Percentiles rank a stretch among this genome's conserved stretches.
These are phyloP conservation scores for Phyllosticta citribraziliensis DNA, from an alignment of 2,329 filamentous ascomycete genomes.

Conservation along the genomic window DNA sequence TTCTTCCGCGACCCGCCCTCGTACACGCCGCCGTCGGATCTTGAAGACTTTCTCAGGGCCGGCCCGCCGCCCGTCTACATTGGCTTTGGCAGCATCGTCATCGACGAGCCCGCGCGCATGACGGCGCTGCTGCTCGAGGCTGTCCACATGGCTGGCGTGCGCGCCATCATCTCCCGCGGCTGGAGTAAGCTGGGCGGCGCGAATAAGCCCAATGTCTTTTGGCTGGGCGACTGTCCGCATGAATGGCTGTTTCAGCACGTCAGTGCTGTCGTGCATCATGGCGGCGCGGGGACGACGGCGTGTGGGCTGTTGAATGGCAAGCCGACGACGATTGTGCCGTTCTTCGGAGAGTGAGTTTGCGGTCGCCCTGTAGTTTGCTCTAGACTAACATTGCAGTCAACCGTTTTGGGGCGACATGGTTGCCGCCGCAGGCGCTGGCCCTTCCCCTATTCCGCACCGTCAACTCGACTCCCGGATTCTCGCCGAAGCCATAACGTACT, in stretches of 20 bases:
- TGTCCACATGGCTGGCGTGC: conserved; percentile 24
- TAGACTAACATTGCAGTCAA: conserved; percentile 21
- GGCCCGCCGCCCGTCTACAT: conserved; percentile 46
- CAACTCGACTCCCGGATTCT: conserved; percentile 36
- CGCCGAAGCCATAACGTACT: conserved; percentile 36
- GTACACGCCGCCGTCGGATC: conserved; percentile 31
- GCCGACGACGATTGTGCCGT: conserved; percentile 47
- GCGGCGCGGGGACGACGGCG: conserved; percentile 50
- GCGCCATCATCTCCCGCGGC: conserved; percentile 46
- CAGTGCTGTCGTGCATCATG: conserved; percentile 48
- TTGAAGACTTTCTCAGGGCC: conserved; percentile 34
- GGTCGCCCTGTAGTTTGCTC: not conserved
- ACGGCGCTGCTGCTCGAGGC: conserved; percentile 40
- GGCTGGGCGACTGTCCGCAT: conserved; percentile 45
- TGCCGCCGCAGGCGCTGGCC: conserved; percentile 39
- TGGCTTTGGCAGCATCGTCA: conserved; percentile 48
- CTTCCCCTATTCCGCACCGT: conserved; percentile 38
- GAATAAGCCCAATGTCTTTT: conserved; percentile 34
- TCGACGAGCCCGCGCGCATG: conserved; percentile 39
- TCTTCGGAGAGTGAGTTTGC: conserved; percentile 40
- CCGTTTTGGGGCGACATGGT: conserved; percentile 48
- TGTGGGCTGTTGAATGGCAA: conserved; percentile 42
- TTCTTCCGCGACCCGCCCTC: conserved; percentile 32
- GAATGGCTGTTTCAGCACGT: conserved; percentile 51
- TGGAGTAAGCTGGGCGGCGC: conserved; percentile 38